phyloP scores from a whole-genome alignment of 2,329 filamentous ascomycete genomes.

The Setomelanomma holmii region DNA sequence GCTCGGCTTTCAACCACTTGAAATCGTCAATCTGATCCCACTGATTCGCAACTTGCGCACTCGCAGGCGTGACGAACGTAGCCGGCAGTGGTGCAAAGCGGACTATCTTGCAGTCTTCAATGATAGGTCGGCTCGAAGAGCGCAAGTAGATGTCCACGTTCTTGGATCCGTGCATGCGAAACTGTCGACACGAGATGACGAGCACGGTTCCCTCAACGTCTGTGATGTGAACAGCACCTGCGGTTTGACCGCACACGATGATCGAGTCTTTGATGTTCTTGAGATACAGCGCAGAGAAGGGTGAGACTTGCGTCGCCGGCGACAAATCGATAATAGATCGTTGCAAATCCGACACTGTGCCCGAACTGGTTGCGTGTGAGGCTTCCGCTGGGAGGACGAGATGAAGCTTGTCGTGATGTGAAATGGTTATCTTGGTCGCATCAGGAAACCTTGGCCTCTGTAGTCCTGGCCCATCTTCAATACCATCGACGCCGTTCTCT shows the following conservation, averaged over 20 bases:
- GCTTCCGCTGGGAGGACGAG: constrained; percentile 79
- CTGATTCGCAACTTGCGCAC: constrained; percentile 61
- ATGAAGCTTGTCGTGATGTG: constrained; percentile 71
- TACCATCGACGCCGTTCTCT: constrained; percentile 8
- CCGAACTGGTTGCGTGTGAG: constrained; percentile 74
- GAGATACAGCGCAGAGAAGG: constrained; percentile 73
- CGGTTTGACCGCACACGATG: constrained; percentile 78
- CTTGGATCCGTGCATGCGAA: constrained; percentile 87
- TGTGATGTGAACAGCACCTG: constrained; percentile 85
- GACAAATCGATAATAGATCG: constrained; percentile 84
- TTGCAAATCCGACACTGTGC: constrained; percentile 72
- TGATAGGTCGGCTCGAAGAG: constrained; percentile 85
- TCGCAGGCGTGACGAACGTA: constrained; percentile 62
- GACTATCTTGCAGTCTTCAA: constrained; percentile 83
- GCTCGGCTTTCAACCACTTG: constrained; percentile 89
- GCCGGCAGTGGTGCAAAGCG: constrained; percentile 79
- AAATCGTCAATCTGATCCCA: constrained; percentile 97
- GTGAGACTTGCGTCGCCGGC: constrained; percentile 60
- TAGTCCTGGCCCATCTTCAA: constrained; percentile 20
- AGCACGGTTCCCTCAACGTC: constrained; percentile 75
- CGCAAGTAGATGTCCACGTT: constrained; percentile 85
- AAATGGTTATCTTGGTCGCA: constrained; percentile 68
- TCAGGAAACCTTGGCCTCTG: constrained; percentile 63
- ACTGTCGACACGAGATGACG: constrained; percentile 77
- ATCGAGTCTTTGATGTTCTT: constrained; percentile 74